Conservation (phyloP, 2,329 filamentous ascomycete genomes). For the Fusarium musae region DNA sequence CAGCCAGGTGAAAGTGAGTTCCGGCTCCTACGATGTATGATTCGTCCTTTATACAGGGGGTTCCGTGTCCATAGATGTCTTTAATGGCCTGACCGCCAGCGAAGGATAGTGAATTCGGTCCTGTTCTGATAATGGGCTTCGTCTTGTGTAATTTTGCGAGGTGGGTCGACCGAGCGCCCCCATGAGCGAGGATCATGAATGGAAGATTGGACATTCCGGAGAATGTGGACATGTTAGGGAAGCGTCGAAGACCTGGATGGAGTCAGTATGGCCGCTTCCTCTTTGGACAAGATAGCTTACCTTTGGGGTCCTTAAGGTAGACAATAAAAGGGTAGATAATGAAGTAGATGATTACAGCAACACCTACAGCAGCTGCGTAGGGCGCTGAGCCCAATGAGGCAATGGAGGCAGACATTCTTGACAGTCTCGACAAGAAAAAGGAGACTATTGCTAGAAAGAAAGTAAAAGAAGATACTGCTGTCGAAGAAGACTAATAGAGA, state of each 20-base stretch:
- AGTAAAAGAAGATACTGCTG: background rate
- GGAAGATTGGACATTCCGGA: slow-evolving; percentile 31
- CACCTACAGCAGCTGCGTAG: slow-evolving; percentile 24
- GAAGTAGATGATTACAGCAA: slow-evolving; percentile 19
- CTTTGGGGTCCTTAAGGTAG: slow-evolving; percentile 50
- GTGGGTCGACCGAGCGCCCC: slow-evolving; percentile 40
- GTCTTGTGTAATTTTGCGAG: slow-evolving; percentile 59
- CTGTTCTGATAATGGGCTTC: slow-evolving; percentile 45
- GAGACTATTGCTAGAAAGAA: background rate
- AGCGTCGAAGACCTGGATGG: slow-evolving; percentile 16
- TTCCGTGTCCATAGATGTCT: slow-evolving; percentile 57
- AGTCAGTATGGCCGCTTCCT: background rate
- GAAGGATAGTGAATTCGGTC: slow-evolving; percentile 43
- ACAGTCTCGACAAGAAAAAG: background rate
- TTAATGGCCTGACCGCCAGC: slow-evolving; percentile 39
- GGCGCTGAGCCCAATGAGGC: slow-evolving; percentile 25
- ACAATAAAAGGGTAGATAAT: slow-evolving; percentile 22
- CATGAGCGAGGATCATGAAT: slow-evolving; percentile 29
- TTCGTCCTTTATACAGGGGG: slow-evolving; percentile 60
- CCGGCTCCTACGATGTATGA: slow-evolving; percentile 58
- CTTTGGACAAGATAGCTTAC: background rate
- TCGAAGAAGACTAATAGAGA: too few relatives aligned
- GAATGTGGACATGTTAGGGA: slow-evolving; percentile 31
- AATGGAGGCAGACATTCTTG: background rate
- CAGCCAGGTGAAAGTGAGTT: slow-evolving; percentile 62